Evolutionary conservation across 371 early-diverging fungal genomes (phyloP).

Genomic region (Zychaea mexicana): DNA sequence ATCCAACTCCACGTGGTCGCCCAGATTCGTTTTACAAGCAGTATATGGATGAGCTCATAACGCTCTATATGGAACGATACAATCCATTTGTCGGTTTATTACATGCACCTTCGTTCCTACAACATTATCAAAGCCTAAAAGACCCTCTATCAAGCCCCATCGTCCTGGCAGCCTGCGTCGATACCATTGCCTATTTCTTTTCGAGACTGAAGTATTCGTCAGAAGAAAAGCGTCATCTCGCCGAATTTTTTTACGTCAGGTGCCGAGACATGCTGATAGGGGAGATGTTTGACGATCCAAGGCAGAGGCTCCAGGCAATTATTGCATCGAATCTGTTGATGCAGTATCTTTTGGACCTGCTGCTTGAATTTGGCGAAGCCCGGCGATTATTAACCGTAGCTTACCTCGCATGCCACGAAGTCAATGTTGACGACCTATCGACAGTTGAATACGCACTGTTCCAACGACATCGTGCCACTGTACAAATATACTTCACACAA

Average conservation of each 20-base stretch:
- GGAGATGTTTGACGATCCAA: constrained; percentile 8
- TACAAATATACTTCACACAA: neutral
- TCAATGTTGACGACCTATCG: neutral
- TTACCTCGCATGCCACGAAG: neutral
- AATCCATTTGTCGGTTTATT: neutral
- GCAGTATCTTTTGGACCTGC: neutral
- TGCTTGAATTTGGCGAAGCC: neutral
- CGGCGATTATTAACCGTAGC: neutral
- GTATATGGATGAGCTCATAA: neutral
- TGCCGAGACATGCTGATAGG: neutral
- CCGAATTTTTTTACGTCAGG: neutral
- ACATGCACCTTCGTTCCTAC: neutral
- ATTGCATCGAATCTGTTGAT: neutral
- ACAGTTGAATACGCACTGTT: neutral
- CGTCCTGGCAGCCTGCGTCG: neutral
- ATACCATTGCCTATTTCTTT: neutral
- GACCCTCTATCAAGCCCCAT: neutral
- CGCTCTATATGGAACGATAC: neutral
- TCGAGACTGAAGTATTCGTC: neutral
- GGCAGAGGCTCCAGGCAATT: neutral
- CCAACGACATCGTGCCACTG: neutral
- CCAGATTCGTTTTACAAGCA: neutral
- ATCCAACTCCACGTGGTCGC: neutral
- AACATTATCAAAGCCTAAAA: neutral
- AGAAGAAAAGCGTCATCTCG: neutral